These are phyloP conservation scores for Aspergillus pseudoterreus DNA, from an alignment of 2,329 filamentous ascomycete species.

Conservation along the genomic window DNA sequence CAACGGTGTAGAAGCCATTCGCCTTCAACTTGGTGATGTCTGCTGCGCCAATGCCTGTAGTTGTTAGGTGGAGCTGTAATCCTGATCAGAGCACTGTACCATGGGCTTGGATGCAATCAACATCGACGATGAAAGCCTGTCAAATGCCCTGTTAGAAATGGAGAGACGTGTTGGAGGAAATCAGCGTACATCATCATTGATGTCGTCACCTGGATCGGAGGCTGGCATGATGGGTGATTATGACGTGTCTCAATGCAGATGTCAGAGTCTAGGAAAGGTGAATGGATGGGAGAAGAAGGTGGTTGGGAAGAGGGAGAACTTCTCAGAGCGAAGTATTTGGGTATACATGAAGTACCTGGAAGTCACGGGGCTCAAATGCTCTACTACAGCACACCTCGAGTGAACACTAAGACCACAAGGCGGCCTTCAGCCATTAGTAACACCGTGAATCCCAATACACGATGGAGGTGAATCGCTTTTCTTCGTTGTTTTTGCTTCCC, in stretches of 20 bases:
- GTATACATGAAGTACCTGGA: not conserved
- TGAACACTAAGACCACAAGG: too few relatives aligned
- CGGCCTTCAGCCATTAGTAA: too few relatives aligned
- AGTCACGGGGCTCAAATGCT: not conserved
- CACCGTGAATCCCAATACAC: too few relatives aligned
- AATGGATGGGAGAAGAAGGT: not conserved
- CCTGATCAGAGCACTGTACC: conserved; percentile 36
- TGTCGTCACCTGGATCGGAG: conserved; percentile 52
- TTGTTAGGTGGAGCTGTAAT: not conserved
- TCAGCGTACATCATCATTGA: conserved; percentile 45
- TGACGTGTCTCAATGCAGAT: not conserved
- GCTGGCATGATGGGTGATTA: conserved; percentile 42
- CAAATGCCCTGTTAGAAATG: not conserved
- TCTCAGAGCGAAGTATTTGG: not conserved
- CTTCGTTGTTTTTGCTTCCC: conserved; percentile 16
- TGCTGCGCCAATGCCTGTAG: conserved; percentile 56
- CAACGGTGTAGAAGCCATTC: conserved; percentile 61
- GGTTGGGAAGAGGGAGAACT: not conserved
- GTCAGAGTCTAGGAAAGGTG: not conserved
- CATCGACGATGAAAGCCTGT: conserved; percentile 60
- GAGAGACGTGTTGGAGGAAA: not conserved
- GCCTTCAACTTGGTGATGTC: conserved; percentile 65
- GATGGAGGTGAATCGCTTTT: conserved; percentile 6
- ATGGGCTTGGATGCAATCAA: conserved; percentile 64
- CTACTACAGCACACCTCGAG: too few relatives aligned